A percentile compares a stretch with the other conserved stretches of the same genome.
phyloP scores from a whole-genome alignment of 176 grass and related monocot genomes.

The Raddia distichophylla region DNA sequence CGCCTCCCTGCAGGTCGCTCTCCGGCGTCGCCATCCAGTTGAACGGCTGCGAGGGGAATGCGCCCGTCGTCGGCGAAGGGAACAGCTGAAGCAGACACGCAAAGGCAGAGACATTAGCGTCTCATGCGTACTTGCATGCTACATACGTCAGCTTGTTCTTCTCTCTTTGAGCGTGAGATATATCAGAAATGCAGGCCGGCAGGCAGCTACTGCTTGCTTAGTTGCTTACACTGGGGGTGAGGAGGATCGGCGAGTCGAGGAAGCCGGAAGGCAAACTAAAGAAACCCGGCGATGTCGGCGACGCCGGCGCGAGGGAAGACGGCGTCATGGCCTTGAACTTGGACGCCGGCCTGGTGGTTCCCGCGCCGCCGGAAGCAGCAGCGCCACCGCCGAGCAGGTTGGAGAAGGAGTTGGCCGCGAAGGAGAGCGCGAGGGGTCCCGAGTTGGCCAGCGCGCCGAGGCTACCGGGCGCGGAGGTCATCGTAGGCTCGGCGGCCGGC shows the following conservation, averaged over 20 bases:
- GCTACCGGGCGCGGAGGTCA: slow-evolving; percentile 55
- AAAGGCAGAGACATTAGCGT: neutral
- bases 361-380: neutral
- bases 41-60: slow-evolving; percentile 62
- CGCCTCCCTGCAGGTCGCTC: slow-evolving; percentile 33
- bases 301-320: slow-evolving; percentile 55
- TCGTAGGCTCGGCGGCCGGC: slow-evolving; percentile 3
- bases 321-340: slow-evolving; percentile 58
- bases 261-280: slow-evolving; percentile 51
- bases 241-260: slow-evolving; percentile 75
- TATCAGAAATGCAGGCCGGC: neutral
- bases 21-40: slow-evolving; percentile 54
- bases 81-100: slow-evolving; percentile 54
- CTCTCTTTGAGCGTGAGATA: neutral
- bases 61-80: slow-evolving; percentile 73
- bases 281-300: slow-evolving; percentile 52
- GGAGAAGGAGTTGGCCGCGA: slow-evolving; percentile 41
- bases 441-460: slow-evolving; percentile 36
- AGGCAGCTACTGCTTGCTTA: slow-evolving; percentile 44
- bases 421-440: slow-evolving; percentile 47
- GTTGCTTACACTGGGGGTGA: slow-evolving; percentile 74
- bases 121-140: neutral
- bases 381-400: slow-evolving; percentile 36
- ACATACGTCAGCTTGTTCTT: neutral
- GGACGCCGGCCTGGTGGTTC: neutral